phyloP scores from a whole-genome alignment of 805 yeast genomes.

The Cyberlindnera saturnus region DNA sequence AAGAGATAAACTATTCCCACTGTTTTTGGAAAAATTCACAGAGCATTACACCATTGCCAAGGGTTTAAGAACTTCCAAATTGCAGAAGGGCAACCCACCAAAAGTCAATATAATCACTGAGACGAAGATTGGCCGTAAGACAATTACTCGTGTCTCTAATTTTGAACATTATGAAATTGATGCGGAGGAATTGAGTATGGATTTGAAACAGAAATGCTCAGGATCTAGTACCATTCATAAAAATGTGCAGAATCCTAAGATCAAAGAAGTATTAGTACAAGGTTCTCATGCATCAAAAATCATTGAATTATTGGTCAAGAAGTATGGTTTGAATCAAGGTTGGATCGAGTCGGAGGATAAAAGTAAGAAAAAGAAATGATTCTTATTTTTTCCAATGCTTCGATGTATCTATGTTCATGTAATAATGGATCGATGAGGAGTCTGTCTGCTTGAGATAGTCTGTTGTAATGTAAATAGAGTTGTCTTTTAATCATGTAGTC shows the following conservation, averaged over 20 bases:
- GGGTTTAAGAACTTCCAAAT: constrained; percentile 32
- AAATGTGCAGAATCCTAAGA: constrained; percentile 46
- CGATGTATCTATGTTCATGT: background rate
- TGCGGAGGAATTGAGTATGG: constrained; percentile 58
- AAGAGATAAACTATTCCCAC: constrained; percentile 35
- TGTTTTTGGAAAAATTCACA: constrained; percentile 38
- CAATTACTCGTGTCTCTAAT: constrained; percentile 66
- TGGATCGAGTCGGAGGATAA: constrained; percentile 68
- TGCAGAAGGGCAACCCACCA: constrained; percentile 61
- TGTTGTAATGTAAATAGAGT: constrained; percentile 6
- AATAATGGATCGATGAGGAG: background rate
- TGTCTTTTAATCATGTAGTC: constrained; percentile 13
- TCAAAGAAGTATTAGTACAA: constrained; percentile 75
- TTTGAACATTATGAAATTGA: constrained; percentile 64
- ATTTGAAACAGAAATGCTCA: constrained; percentile 73
- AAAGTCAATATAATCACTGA: constrained; percentile 62
- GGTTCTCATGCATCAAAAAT: constrained; percentile 76
- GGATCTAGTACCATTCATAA: constrained; percentile 78
- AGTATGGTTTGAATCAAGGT: constrained; percentile 55
- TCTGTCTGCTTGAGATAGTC: background rate
- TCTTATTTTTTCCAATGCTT: constrained; percentile 3
- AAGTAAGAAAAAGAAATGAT: constrained; percentile 33
- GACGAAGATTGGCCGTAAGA: constrained; percentile 74
- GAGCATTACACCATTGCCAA: constrained; percentile 44
- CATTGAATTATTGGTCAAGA: constrained; percentile 46